phyloP scores from a whole-genome alignment of 2,329 filamentous ascomycete genomes.

The Emmonsia crescens region DNA sequence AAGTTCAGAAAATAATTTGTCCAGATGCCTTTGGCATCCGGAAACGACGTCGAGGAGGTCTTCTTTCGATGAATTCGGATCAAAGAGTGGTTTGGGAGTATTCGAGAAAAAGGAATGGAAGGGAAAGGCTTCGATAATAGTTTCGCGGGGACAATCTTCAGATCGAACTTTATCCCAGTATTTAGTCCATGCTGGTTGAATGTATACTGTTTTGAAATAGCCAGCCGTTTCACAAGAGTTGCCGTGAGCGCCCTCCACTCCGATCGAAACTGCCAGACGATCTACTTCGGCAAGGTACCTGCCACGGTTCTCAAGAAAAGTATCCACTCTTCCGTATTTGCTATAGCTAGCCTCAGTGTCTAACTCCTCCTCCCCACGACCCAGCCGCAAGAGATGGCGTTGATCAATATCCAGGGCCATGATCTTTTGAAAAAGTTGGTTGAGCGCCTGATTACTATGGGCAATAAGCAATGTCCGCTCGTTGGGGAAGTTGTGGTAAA shows the following conservation, averaged over 20 bases:
- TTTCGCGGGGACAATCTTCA: constrained; percentile 45
- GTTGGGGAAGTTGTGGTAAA: constrained; percentile 93
- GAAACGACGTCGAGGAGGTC: constrained; percentile 62
- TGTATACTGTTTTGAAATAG: constrained; percentile 89
- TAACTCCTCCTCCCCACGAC: constrained; percentile 90
- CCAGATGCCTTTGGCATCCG: constrained; percentile 80
- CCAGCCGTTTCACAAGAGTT: constrained; percentile 93
- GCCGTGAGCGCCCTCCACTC: constrained; percentile 84
- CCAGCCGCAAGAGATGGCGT: constrained; percentile 80
- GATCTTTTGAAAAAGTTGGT: constrained; percentile 97
- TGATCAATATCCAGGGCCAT: constrained; percentile 93
- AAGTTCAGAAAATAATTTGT: constrained; percentile 81
- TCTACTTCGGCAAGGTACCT: constrained; percentile 72
- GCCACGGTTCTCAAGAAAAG: constrained; percentile 79
- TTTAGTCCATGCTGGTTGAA: constrained; percentile 77
- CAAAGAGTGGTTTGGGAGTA: constrained; percentile 77
- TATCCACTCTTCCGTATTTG: constrained; percentile 90
- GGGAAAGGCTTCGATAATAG: constrained; percentile 66
- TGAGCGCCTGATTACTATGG: constrained; percentile 95
- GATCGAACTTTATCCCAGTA: constrained; percentile 59
- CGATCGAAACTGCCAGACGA: constrained; percentile 72
- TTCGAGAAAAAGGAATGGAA: constrained; percentile 82
- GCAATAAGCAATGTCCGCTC: constrained; percentile 88
- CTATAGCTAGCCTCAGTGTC: constrained; percentile 78
- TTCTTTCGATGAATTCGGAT: constrained; percentile 52